Evolutionary conservation across 78 protist species (phyloP).

Genomic region (Dictyostelium brefeldianum): DNA sequence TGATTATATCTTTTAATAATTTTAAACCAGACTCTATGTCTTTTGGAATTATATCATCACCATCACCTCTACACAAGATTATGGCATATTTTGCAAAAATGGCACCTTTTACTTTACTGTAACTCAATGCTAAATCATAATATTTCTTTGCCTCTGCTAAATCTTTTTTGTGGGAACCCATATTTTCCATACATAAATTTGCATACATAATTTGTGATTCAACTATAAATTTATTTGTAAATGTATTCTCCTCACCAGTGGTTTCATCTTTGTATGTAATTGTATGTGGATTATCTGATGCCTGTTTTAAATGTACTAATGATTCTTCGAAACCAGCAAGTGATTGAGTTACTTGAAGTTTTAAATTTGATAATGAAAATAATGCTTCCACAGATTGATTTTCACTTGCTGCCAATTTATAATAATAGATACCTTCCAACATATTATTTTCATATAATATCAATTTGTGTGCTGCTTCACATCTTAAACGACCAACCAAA

Average conservation of each 20-base stretch:
- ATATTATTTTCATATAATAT: neutral
- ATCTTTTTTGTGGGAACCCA: neutral
- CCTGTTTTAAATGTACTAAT: neutral
- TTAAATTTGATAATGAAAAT: slow-evolving; percentile 20
- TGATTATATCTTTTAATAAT: neutral
- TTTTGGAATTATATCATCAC: slow-evolving; percentile 25
- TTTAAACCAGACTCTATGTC: neutral
- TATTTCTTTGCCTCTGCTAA: slow-evolving; percentile 17
- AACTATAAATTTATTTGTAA: slow-evolving; percentile 6
- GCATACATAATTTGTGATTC: slow-evolving; percentile 21
- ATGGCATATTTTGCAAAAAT: slow-evolving; percentile 6
- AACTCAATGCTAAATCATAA: neutral
- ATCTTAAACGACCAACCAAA: slow-evolving; percentile 22
- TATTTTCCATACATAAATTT: neutral
- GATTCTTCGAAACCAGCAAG: neutral
- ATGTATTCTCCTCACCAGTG: neutral
- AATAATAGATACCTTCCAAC: slow-evolving; percentile 3
- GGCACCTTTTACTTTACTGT: neutral
- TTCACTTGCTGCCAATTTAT: slow-evolving; percentile 18
- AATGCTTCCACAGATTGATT: slow-evolving; percentile 12
- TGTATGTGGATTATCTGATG: neutral
- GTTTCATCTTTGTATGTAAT: neutral
- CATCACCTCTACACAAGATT: slow-evolving; percentile 20
- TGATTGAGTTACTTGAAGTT: neutral
- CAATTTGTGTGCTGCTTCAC: slow-evolving; percentile 21